phyloP scores from a whole-genome alignment of 768 basidiomycete species.

The button mushroom (Agaricus bisporus) region DNA sequence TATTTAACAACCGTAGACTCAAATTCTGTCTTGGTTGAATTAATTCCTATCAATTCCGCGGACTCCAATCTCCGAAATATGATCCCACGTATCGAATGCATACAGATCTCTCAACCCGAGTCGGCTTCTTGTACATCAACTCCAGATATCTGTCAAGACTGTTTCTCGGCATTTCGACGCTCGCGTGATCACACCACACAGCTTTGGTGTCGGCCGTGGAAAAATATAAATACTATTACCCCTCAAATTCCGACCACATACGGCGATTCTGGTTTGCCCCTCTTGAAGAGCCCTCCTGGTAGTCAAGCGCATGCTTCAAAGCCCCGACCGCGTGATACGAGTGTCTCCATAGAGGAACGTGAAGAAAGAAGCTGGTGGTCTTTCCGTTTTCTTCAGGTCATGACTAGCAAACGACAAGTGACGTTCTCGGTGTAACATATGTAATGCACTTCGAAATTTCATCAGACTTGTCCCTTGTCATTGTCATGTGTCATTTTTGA shows the following conservation, averaged over 20 bases:
- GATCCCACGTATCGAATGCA: not conserved
- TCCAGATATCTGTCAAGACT: slow-evolving; percentile 18
- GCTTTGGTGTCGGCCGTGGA: slow-evolving; percentile 11
- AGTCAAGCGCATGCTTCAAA: slow-evolving; percentile 30
- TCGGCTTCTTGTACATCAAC: not conserved
- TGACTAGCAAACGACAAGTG: slow-evolving; percentile 21
- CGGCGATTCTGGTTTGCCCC: slow-evolving; percentile 40
- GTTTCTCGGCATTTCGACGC: slow-evolving; percentile 48
- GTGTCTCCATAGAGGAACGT: slow-evolving; percentile 37
- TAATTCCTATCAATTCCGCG: not conserved
- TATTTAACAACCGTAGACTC: not conserved
- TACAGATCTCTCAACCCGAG: not conserved
- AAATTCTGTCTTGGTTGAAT: not conserved
- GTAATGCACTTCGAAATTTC: not conserved
- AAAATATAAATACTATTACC: slow-evolving; percentile 24
- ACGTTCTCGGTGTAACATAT: no score
- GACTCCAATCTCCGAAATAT: not conserved
- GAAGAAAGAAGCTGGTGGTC: slow-evolving; percentile 77
- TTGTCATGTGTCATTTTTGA: not conserved
- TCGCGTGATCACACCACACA: slow-evolving; percentile 23
- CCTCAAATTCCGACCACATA: slow-evolving; percentile 30
- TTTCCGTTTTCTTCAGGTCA: slow-evolving; percentile 55
- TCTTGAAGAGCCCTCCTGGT: slow-evolving; percentile 71
- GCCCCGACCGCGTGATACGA: slow-evolving; percentile 7
- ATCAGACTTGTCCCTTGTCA: not conserved